phyloP scores from a whole-genome alignment of 345 rosid species.

The Pistacia vera region DNA sequence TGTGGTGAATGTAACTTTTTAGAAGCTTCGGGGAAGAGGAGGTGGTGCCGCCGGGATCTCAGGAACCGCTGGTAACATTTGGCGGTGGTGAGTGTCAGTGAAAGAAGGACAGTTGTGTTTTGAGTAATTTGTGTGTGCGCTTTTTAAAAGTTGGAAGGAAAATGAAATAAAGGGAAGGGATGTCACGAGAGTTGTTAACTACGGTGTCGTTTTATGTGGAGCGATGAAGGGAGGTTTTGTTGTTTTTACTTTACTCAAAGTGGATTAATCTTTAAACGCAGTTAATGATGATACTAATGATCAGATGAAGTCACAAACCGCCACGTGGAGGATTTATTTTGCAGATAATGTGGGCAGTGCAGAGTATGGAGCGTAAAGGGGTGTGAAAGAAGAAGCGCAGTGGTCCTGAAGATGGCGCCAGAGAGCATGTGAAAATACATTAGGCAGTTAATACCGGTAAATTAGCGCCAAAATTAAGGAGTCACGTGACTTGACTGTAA shows the following conservation, averaged over 20 bases:
- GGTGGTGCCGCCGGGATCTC: constrained; percentile 32
- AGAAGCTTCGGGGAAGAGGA: constrained; percentile 27
- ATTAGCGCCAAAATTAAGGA: constrained; percentile 27
- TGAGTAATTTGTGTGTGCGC: not conserved
- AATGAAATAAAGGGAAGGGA: not conserved
- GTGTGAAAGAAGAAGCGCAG: not conserved
- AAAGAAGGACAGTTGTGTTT: not conserved
- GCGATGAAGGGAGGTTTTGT: not conserved
- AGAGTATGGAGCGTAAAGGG: not conserved
- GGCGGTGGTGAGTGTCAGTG: constrained; percentile 21
- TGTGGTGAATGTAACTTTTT: not conserved
- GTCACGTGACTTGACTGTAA: constrained; percentile 17
- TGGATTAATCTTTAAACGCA: not conserved
- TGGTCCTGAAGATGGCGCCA: not conserved
- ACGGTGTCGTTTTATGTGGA: constrained; percentile 13
- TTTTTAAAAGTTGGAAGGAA: constrained; percentile 13
- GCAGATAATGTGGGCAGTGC: too few relatives aligned
- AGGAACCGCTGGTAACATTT: constrained; percentile 27
- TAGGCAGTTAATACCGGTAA: constrained; percentile 28
- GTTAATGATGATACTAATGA: not conserved
- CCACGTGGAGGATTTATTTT: not conserved
- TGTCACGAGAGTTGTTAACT: not conserved
- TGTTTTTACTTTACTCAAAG: constrained; percentile 22
- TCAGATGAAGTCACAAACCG: not conserved
- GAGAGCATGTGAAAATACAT: not conserved